Evolutionary conservation across 2,329 filamentous ascomycete genomes (phyloP), one percentile per base, ranked within the genome.

Genomic region (Ampelomyces quisqualis): DNA sequence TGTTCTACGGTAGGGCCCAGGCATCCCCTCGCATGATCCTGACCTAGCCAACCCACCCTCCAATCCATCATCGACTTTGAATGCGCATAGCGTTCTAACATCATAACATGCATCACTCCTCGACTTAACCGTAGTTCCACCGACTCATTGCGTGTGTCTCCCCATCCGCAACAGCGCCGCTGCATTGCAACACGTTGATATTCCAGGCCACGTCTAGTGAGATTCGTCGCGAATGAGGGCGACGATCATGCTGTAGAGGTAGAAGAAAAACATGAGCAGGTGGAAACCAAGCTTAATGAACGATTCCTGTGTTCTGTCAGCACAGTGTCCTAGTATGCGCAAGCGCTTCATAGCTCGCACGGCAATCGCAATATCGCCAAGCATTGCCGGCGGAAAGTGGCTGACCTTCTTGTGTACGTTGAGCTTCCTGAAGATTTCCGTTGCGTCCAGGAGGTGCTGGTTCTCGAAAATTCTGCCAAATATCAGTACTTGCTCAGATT

Each of bases 191-290:
- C 31, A 18, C 21, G 43, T 35, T 22, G 38, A 14, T 32, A 45
- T 24, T 15, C 26, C 3, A 32, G 9, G 60, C 64, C 60, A 67
- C 49, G 40, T 62, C 67, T 57, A 95, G 73, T 90, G 81, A 46
- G 86, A 82, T 75, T 98, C 93, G 72, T 97, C 93, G 66, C 86
- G 85, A 77, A 98, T 98, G 51, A 98, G 80, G 55, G 93, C 91
- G 53, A 96, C 91, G 60, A 93, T 93, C 88, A 93, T 94, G 84
- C 88, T 94, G 81, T 95, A 95, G 42, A 98, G 86, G 76, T 98
- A 98, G 82, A 97, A 98, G 84, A 98, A 98, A 82, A 98, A 98
- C 90, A 98, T 96, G 75, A 98, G 72, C 47, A 98, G 78, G 73
- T 98, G 93, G 80, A 98, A 98, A 41, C 91, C 93, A 29, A 98